These are phyloP conservation scores for Lentinula detonsa DNA, from an alignment of 768 basidiomycete genomes.

Conservation along the genomic window DNA sequence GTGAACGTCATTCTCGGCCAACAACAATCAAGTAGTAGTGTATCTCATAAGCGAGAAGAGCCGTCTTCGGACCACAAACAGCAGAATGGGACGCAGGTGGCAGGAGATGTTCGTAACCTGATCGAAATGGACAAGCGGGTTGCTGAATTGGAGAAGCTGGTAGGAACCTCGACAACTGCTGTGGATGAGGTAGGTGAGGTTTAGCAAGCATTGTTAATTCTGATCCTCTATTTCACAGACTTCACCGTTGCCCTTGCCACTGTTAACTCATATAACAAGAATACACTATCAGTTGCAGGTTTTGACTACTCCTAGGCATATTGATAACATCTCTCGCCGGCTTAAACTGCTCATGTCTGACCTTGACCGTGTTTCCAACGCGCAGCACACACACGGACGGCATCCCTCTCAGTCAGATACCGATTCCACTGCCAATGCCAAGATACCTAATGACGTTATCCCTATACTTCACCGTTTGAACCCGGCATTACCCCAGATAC, in stretches of 20 bases:
- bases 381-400: constrained; percentile 40
- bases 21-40: constrained; percentile 12
- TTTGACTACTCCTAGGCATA: constrained; percentile 91
- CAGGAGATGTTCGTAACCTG: constrained; percentile 38
- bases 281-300: constrained; percentile 83
- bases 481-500: constrained; percentile 74
- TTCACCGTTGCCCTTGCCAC: constrained; percentile 68
- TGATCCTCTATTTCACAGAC: constrained; percentile 23
- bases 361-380: constrained; percentile 72
- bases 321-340: constrained; percentile 91
- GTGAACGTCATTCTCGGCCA: constrained; percentile 52
- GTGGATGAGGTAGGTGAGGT: constrained; percentile 67
- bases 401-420: constrained; percentile 32
- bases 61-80: constrained; percentile 11
- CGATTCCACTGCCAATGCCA: constrained; percentile 20
- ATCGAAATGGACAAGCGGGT: constrained; percentile 81
- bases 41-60: constrained; percentile 12
- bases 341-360: constrained; percentile 91
- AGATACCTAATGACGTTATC: constrained; percentile 53
- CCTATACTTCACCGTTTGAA: constrained; percentile 66
- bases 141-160: constrained; percentile 71
- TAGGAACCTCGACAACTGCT: constrained; percentile 76
- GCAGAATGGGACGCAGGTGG: constrained; percentile 17
- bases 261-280: constrained; percentile 76
- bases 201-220: not conserved